Evolutionary conservation across 164 flowering plant genomes (phyloP), one percentile per base, ranked within the genome.

Genomic region (Nelumbo lutea): DNA sequence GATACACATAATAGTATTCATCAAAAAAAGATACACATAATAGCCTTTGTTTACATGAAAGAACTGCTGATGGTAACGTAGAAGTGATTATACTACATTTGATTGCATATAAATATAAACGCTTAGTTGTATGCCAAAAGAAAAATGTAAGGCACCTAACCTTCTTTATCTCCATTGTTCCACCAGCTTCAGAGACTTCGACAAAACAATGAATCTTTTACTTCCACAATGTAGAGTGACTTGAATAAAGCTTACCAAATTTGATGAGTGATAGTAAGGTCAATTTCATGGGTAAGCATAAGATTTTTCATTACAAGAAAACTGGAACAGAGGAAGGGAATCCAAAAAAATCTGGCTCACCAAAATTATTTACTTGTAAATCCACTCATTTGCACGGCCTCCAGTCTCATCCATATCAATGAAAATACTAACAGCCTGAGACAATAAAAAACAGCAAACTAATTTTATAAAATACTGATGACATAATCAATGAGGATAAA

Each of bases 361-460:
- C 2, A 42, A 46, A 38, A 42, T 48, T 27, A 40, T 74, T 78
- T 83, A 95, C 83, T 95, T 95, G 87, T 95, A 95, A 65, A 95
- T 95, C 99, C 97, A 92, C 78, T 92, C 99, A 43, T 86, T 84
- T 42, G 97, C 82, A 44, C 97, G 96, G 38, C 94, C 99, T 57
- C 99, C 97, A 53, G 90, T 78, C 59, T 89, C 94, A 71, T 95
- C 99, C 97, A 92, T 90, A 78, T 95, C 97, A 42, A 95, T 95
- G 72, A 92, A 95, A 68, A 95, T 91, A 82, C 97, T 90, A 4
- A 91, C 97, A 13, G 98, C 97, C 98, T 92, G 91, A 71, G 46
- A 42, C 60, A 68, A 66, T n/a, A 13, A 55, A 55, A 15, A 46
- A 52, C 42, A 64, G 40, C 38, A 55, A 65, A 56, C 47, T 40